These are phyloP conservation scores for Neonectria magnoliae DNA, from an alignment of 2,329 filamentous ascomycete species.

Conservation along the genomic window DNA sequence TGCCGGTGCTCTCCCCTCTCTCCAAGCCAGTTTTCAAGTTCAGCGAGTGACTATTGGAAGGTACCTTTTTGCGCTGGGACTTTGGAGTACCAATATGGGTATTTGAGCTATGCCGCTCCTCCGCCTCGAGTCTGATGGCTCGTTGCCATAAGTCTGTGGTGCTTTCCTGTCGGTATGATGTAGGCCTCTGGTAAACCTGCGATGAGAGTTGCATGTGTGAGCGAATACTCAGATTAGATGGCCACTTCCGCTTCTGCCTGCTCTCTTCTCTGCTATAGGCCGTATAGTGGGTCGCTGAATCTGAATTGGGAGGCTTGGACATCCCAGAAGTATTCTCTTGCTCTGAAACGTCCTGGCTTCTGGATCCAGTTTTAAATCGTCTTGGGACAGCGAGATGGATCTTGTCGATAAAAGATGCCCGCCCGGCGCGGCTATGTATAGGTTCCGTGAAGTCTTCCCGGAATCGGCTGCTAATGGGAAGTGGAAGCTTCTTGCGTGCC, in stretches of 20 bases:
- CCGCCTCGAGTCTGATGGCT: constrained; percentile 39
- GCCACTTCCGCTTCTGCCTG: constrained; percentile 25
- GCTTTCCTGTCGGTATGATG: constrained; percentile 30
- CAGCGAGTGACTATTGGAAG: constrained; percentile 10
- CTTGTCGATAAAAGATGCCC: constrained; percentile 48
- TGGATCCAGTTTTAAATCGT: constrained; percentile 38
- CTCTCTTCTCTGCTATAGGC: constrained; percentile 3
- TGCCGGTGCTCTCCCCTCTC: constrained; percentile 9
- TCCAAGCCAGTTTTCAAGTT: constrained; percentile 1
- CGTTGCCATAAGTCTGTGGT: constrained; percentile 43
- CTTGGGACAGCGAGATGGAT: constrained; percentile 49
- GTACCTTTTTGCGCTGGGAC: background rate
- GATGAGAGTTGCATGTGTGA: constrained; percentile 24
- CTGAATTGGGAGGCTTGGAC: background rate
- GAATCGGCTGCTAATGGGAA: constrained; percentile 52
- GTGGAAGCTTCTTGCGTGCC: constrained; percentile 42
- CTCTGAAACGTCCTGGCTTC: background rate
- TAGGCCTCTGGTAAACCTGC: constrained; percentile 22
- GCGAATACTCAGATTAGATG: constrained; percentile 31
- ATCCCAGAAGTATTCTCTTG: background rate
- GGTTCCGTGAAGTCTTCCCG: constrained; percentile 49
- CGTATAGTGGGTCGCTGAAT: background rate
- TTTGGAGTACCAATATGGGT: constrained; percentile 12
- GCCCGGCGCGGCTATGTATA: constrained; percentile 13
- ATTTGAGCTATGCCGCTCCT: constrained; percentile 29